Evolutionary conservation across 2,329 filamentous ascomycete species (phyloP).

Genomic region (Fusarium proliferatum): DNA sequence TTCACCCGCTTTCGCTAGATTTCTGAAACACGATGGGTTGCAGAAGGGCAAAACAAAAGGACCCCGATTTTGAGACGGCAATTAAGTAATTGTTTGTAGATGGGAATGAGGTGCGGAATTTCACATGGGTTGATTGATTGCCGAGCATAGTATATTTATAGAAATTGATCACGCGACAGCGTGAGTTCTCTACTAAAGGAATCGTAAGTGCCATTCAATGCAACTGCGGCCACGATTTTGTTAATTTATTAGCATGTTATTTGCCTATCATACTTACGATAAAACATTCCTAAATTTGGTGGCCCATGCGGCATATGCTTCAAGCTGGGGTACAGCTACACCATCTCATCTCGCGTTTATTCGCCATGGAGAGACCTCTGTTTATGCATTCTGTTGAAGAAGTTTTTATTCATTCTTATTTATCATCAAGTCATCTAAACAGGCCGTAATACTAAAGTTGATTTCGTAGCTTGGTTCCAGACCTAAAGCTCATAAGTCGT

Average conservation of each 20-base stretch:
- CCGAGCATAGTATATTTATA: not conserved
- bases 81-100: not conserved
- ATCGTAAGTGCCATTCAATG: accelerated
- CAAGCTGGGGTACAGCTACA: not conserved
- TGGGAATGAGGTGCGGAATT: not conserved
- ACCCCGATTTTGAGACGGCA: not conserved
- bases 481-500: constrained; percentile 44
- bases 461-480: not conserved
- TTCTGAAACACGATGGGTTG: not conserved
- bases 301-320: accelerated
- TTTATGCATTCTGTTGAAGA: not conserved
- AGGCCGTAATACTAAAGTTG: not conserved
- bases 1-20: not conserved
- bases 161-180: not conserved
- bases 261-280: accelerated
- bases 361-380: not conserved
- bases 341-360: not conserved
- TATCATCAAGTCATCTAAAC: constrained; percentile 12
- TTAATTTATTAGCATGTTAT: not conserved
- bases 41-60: not conserved
- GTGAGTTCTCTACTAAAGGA: too few relatives aligned
- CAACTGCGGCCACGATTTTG: accelerated
- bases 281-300: not conserved
- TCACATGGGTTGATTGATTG: not conserved
- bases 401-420: constrained; percentile 1